Evolutionary conservation across 208 protist species (phyloP), one percentile per base, ranked within the genome.

Genomic region (Acanthamoeba culbertsoni): DNA sequence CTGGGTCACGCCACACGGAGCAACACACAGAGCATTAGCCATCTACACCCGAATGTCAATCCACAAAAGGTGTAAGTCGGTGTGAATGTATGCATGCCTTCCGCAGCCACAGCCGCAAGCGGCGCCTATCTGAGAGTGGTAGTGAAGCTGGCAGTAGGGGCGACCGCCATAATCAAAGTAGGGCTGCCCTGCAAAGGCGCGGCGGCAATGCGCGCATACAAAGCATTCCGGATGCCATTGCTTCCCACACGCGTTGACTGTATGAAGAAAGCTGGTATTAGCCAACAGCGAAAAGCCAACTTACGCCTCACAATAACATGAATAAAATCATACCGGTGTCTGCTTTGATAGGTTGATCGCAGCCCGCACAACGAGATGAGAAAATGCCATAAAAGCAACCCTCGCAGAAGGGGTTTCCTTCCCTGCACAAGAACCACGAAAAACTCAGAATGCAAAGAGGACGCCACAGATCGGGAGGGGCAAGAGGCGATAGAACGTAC

Each of bases 181-280:
- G 43, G 89, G 89, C 65, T 82, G 33, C 14, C 45, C 31, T 12
- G 37, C 89, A 59, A 95, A 95, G 28, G 40, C 46, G 55, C 57
- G 73, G 18, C 65, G 57, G 59, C 93, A 95, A 42, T 95, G 88
- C 5, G 93, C 33, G 55, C 93, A 95, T 31, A 91, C 90, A 45
- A 95, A 95, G 93, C 86, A 86, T 55, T 95, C 93, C 45, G 73
- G 33, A 48, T 95, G 93, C 86, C 75, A 95, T 12, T 92, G 84
- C 62, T 79, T 68, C 35, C 75, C 88, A 31, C 86, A 86, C 51
- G 93, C 93, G 45, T 86, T 93, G 77, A 95, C 65, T 12, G 84
- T 33, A 77, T 31, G 14, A 16, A 20, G 18, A 12, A 77, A 62
- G 20, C 23, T 62, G 55, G 55, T 23, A 18, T 62, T 62, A 57